Conservation (phyloP, 306 rosid species). For the Vicia villosa region DNA sequence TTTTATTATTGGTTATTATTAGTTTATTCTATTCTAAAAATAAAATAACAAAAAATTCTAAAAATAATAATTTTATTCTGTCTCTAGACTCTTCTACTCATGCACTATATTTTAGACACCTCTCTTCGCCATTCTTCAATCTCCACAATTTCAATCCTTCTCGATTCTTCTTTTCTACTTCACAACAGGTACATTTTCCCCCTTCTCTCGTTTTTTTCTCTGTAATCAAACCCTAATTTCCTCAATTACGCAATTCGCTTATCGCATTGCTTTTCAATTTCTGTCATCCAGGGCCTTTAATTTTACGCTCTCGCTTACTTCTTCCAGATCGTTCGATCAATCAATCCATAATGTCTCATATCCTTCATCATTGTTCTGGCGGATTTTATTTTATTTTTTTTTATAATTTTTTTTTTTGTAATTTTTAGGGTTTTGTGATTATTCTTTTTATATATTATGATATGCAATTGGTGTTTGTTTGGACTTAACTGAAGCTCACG, state of each 20-base stretch:
- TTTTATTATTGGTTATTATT: not conserved
- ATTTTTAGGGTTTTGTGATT: conserved; percentile 17
- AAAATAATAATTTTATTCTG: not conserved
- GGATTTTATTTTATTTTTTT: not conserved
- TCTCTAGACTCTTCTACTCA: conserved; percentile 36
- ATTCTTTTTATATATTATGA: not conserved
- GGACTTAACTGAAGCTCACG: conserved; percentile 73
- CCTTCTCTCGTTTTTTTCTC: too few relatives aligned
- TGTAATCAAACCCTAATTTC: not conserved
- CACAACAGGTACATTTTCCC: not conserved
- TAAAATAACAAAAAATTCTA: not conserved
- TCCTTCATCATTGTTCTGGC: conserved; percentile 39
- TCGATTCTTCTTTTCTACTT: not conserved
- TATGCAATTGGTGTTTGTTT: conserved; percentile 31
- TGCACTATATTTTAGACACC: not conserved
- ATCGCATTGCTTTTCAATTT: not conserved
- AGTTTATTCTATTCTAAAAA: not conserved
- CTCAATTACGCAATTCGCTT: not conserved
- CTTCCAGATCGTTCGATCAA: conserved; percentile 2
- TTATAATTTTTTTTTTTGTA: not conserved
- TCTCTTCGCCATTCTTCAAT: not conserved
- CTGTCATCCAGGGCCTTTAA: conserved; percentile 1
- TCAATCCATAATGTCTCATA: conserved; percentile 60
- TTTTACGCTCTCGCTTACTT: conserved; percentile 34
- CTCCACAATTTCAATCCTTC: conserved; percentile 1